A percentile compares a stretch with the other conserved stretches of the same genome.
phyloP scores from a whole-genome alignment of 345 rosid genomes.

The Citrus reticulata region DNA sequence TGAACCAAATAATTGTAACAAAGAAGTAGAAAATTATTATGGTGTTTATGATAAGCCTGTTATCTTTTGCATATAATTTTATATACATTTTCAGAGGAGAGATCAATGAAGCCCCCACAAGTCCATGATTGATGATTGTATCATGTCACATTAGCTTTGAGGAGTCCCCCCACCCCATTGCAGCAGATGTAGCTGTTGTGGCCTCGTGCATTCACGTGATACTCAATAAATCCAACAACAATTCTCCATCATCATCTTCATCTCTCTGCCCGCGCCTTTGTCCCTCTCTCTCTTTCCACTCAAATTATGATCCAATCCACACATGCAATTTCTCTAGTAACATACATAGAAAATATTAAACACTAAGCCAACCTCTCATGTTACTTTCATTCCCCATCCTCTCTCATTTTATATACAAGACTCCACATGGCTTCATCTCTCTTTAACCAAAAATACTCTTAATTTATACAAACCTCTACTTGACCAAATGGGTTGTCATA shows the following conservation, averaged over 20 bases:
- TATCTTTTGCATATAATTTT: not conserved
- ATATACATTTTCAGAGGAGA: not conserved
- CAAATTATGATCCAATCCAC: conserved; percentile 13
- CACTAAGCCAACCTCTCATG: conserved; percentile 23
- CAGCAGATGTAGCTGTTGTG: conserved; percentile 21
- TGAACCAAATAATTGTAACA: not conserved
- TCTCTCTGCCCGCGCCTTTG: conserved; percentile 4
- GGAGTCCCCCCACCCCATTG: conserved; percentile 5
- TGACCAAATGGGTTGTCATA: conserved; percentile 18
- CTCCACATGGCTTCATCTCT: conserved; percentile 18
- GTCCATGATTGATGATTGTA: conserved; percentile 22
- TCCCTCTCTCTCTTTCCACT: not conserved
- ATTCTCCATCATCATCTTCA: conserved; percentile 19
- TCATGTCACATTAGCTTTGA: conserved; percentile 16
- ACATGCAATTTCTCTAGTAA: not conserved
- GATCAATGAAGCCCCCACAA: conserved; percentile 27
- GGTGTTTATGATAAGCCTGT: not conserved
- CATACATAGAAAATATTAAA: not conserved
- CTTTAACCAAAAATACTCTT: not conserved
- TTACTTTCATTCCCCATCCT: conserved; percentile 25
- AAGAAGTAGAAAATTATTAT: not conserved
- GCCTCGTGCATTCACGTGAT: conserved; percentile 55
- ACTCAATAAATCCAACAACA: conserved; percentile 30
- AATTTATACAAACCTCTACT: not conserved
- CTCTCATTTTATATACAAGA: conserved; percentile 7